A percentile compares a stretch with the other conserved stretches of the same genome.
These are phyloP conservation scores for Amauroascus verrucosus DNA, from an alignment of 2,329 filamentous ascomycete genomes.

Conservation along the genomic window DNA sequence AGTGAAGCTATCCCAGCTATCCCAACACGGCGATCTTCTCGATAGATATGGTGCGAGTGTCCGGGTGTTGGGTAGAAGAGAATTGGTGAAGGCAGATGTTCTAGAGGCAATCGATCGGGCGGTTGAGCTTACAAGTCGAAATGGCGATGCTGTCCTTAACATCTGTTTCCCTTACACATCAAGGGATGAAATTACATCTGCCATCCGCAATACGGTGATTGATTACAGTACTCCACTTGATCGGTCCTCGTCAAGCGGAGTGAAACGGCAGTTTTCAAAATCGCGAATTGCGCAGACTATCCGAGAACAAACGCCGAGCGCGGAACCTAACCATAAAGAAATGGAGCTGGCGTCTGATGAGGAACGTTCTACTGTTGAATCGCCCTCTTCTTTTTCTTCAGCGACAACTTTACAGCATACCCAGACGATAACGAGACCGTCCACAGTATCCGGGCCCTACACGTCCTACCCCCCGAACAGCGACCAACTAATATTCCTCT, in stretches of 20 bases:
- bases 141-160: conserved; percentile 71
- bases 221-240: conserved; percentile 69
- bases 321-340: conserved; percentile 32
- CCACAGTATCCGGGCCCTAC: conserved; percentile 14
- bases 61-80: conserved; percentile 71
- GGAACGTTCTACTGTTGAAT: conserved; percentile 21
- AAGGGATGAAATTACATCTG: conserved; percentile 84
- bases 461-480: conserved; percentile 19
- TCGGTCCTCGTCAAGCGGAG: conserved; percentile 23
- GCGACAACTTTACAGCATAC: conserved; percentile 43
- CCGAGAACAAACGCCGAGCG: conserved; percentile 51
- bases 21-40: conserved; percentile 84
- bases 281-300: conserved; percentile 81
- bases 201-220: conserved; percentile 75
- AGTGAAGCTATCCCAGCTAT: conserved; percentile 81
- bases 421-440: conserved; percentile 21
- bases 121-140: conserved; percentile 74
- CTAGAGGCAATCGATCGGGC: conserved; percentile 78
- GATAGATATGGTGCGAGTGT: conserved; percentile 86
- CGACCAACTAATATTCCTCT: conserved; percentile 42
- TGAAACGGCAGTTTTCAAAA: conserved; percentile 68
- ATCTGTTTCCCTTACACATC: conserved; percentile 98
- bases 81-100: conserved; percentile 77
- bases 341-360: conserved; percentile 14
- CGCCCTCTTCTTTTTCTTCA: conserved; percentile 32